Evolutionary conservation across 2,329 filamentous ascomycete genomes (phyloP).

Genomic region (Aspergillus arachidicola): DNA sequence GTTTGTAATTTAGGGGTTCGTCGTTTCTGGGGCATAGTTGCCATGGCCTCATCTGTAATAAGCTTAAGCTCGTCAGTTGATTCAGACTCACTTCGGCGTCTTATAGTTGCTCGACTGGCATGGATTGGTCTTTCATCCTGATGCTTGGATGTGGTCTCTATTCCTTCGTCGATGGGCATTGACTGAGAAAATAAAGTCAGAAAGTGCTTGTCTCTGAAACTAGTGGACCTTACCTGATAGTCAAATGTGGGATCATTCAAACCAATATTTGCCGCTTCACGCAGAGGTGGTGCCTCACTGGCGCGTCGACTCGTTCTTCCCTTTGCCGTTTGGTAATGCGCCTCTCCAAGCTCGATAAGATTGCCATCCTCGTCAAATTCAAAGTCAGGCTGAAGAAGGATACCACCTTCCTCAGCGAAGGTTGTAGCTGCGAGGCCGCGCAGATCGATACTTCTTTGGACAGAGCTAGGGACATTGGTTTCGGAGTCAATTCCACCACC

Average conservation of each 20-base stretch:
- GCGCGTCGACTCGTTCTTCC: constrained; percentile 15
- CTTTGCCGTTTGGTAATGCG: constrained; percentile 10
- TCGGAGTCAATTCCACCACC: constrained; percentile 43
- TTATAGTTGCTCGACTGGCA: constrained; percentile 2
- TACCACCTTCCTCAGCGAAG: constrained; percentile 46
- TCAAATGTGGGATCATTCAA: constrained; percentile 38
- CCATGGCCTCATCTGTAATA: constrained; percentile 12
- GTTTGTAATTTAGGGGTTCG: constrained; percentile 45
- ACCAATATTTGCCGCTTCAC: constrained; percentile 35
- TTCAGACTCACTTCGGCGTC: neutral
- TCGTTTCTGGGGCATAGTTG: constrained; percentile 30
- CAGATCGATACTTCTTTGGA: constrained; percentile 34
- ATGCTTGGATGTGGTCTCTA: constrained; percentile 17
- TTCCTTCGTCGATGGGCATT: constrained; percentile 34
- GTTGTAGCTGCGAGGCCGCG: constrained; percentile 26
- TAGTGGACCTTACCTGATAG: constrained; percentile 15
- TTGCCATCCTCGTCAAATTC: constrained; percentile 65
- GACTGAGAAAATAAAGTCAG: constrained; percentile 17
- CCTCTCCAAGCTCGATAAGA: constrained; percentile 50
- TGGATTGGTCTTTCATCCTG: neutral
- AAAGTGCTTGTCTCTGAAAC: neutral
- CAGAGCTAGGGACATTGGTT: constrained; percentile 46
- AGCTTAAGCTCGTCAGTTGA: neutral
- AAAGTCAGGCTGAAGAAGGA: constrained; percentile 59
- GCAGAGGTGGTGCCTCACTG: constrained; percentile 42